Conservation (phyloP, 306 rosid species). For the Vicia villosa region DNA sequence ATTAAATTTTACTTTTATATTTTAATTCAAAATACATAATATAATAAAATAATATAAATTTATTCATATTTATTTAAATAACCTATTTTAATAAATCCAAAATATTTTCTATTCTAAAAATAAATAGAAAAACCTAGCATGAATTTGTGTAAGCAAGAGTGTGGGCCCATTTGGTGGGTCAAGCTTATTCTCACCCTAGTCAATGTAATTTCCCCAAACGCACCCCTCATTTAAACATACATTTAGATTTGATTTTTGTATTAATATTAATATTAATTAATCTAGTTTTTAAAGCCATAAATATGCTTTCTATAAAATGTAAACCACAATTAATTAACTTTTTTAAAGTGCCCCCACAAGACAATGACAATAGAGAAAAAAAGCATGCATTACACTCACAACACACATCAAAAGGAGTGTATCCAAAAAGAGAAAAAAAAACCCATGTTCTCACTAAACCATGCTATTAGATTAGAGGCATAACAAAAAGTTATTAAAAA, state of each 20-base stretch:
- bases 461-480: neutral
- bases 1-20: too few relatives aligned
- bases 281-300: neutral
- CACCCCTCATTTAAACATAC: too few relatives aligned
- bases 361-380: constrained; percentile 17
- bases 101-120: too few relatives aligned
- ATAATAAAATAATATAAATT: too few relatives aligned
- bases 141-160: too few relatives aligned
- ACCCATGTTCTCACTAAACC: neutral
- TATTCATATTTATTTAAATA: too few relatives aligned
- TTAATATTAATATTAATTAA: neutral
- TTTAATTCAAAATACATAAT: too few relatives aligned
- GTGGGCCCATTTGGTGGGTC: too few relatives aligned
- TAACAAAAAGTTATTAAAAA: neutral
- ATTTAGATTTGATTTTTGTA: neutral
- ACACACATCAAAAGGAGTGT: constrained; percentile 6
- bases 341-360: neutral
- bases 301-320: neutral
- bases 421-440: neutral
- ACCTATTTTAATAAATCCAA: too few relatives aligned
- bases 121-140: too few relatives aligned
- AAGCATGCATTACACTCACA: neutral
- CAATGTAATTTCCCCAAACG: too few relatives aligned
- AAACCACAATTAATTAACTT: neutral
- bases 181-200: too few relatives aligned